phyloP scores from a whole-genome alignment of 2,329 filamentous ascomycete genomes.

The Colletotrichum somersetense region DNA sequence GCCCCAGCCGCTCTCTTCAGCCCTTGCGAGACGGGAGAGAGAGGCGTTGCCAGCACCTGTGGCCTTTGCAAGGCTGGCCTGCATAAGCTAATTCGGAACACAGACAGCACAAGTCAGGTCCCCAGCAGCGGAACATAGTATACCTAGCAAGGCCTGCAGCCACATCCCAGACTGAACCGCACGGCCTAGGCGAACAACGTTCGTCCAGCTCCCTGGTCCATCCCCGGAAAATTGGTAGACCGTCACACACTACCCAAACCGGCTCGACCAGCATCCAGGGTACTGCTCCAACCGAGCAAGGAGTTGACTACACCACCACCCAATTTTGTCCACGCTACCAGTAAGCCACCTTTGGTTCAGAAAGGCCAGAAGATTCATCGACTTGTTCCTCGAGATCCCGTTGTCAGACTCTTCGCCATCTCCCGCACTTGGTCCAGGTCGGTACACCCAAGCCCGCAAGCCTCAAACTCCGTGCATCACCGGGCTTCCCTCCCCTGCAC shows the following conservation, averaged over 20 bases:
- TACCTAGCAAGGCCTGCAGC: constrained; percentile 31
- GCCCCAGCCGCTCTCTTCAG: constrained; percentile 19
- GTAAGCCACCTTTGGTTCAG: not conserved
- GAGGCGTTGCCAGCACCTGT: constrained; percentile 23
- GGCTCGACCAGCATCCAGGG: constrained; percentile 24
- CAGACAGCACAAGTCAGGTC: constrained; percentile 37
- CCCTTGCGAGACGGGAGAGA: constrained; percentile 26
- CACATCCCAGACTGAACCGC: constrained; percentile 35
- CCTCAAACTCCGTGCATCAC: constrained; percentile 33
- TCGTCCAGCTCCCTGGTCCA: constrained; percentile 38
- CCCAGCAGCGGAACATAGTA: constrained; percentile 27
- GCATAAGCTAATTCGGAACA: constrained; percentile 42
- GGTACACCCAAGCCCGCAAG: constrained; percentile 29
- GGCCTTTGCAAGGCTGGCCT: constrained; percentile 39
- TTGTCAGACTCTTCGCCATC: constrained; percentile 2
- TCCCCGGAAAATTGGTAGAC: constrained; percentile 39
- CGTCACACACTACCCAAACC: constrained; percentile 33
- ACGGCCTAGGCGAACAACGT: constrained; percentile 41
- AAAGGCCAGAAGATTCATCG: constrained; percentile 32
- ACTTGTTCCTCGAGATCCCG: constrained; percentile 23
- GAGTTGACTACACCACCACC: constrained; percentile 20
- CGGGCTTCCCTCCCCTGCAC: constrained; percentile 30
- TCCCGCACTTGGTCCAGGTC: constrained; percentile 10
- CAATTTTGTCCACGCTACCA: constrained; percentile 15
- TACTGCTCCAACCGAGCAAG: constrained; percentile 23